Evolutionary conservation across 129 eudicot genomes (phyloP).

Genomic region (Artemisia annua): DNA sequence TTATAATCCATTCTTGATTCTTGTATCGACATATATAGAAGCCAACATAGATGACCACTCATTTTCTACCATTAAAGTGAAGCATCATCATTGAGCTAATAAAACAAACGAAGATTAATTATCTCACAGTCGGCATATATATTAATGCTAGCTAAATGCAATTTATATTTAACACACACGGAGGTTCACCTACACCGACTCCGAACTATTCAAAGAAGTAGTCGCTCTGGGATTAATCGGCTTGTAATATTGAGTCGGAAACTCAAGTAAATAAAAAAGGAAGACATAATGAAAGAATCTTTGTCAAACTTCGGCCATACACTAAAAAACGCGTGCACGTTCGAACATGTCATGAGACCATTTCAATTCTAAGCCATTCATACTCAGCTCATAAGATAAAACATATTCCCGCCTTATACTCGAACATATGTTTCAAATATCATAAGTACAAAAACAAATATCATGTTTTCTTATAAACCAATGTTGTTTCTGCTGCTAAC

Average conservation of each 20-base stretch:
- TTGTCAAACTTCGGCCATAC: slow-evolving; percentile 32
- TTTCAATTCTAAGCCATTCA: slow-evolving; percentile 30
- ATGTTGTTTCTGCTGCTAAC: too few species aligned
- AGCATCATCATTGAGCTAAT: slow-evolving; percentile 2
- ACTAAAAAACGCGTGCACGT: slow-evolving; percentile 11
- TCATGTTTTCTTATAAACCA: too few species aligned
- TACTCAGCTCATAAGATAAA: slow-evolving; percentile 16
- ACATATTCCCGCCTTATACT: background rate
- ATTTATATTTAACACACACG: slow-evolving; percentile 8
- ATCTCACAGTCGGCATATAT: slow-evolving; percentile 1
- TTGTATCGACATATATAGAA: background rate
- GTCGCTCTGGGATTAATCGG: too few species aligned
- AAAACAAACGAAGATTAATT: slow-evolving; percentile 2
- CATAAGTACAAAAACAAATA: too few species aligned
- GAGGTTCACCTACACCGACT: too few species aligned
- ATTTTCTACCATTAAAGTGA: background rate
- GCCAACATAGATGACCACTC: background rate
- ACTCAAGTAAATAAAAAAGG: too few species aligned
- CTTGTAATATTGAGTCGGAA: too few species aligned
- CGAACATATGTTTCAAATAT: too few species aligned
- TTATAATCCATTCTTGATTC: too few species aligned
- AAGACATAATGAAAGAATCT: background rate
- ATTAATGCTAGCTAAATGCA: slow-evolving; percentile 18
- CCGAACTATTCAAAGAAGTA: too few species aligned
- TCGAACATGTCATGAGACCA: slow-evolving; percentile 23